Percentiles rank a stretch among this genome's conserved stretches.
Evolutionary conservation across 805 yeast species (phyloP).

Genomic region (Candida ulmi): DNA sequence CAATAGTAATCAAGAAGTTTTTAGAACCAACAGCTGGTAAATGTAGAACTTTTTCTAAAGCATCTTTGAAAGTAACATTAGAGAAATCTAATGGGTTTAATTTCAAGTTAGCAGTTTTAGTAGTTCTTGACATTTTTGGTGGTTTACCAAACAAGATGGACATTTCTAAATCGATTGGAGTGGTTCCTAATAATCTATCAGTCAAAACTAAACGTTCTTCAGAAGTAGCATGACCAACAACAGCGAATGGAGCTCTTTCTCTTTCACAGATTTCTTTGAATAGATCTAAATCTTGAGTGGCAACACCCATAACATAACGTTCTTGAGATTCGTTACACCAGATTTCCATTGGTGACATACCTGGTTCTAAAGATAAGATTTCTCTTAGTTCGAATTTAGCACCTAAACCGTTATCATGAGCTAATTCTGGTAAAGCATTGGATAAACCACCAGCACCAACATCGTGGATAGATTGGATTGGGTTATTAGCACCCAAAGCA

Average conservation of each 20-base stretch:
- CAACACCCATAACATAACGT: conserved; percentile 91
- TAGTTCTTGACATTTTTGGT: conserved; percentile 85
- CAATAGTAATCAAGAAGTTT: conserved; percentile 92
- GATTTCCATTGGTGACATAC: conserved; percentile 99
- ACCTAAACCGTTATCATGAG: conserved; percentile 94
- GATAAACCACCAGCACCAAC: conserved; percentile 99
- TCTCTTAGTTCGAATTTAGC: conserved; percentile 89
- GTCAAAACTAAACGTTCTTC: conserved; percentile 79
- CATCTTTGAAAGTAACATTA: conserved; percentile 46
- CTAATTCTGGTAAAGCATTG: conserved; percentile 95
- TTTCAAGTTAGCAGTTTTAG: conserved; percentile 54
- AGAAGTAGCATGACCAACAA: conserved; percentile 89
- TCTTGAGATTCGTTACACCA: conserved; percentile 99
- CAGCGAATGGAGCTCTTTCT: conserved; percentile 94
- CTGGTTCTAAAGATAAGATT: conserved; percentile 86
- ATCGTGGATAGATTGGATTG: conserved; percentile 94
- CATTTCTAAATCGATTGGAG: conserved; percentile 96
- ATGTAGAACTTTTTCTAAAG: conserved; percentile 75
- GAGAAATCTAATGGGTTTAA: conserved; percentile 34
- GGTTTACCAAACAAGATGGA: conserved; percentile 93
- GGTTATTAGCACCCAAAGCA: conserved; percentile 67
- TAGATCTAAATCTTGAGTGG: conserved; percentile 63
- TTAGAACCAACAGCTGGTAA: conserved; percentile 95
- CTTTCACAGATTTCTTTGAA: conserved; percentile 83
- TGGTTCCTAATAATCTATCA: conserved; percentile 69